Evolutionary conservation across 176 grass and related monocot species (phyloP).

Genomic region (Alloteropsis semialata): DNA sequence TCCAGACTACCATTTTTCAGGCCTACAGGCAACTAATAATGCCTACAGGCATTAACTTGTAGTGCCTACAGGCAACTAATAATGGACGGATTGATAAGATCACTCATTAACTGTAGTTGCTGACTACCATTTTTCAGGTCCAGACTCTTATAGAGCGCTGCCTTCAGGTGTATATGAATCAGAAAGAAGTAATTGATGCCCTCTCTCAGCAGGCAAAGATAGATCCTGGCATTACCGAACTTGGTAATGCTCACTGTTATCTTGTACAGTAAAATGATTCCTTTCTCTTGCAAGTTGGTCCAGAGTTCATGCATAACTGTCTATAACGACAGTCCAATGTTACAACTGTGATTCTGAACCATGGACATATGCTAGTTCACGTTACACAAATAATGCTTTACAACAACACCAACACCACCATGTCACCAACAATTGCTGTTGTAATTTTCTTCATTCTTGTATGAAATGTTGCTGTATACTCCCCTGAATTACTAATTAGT

Average conservation of each 20-base stretch:
- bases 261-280: neutral
- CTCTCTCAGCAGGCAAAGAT: slow-evolving; percentile 75
- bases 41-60: too few species aligned
- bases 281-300: neutral
- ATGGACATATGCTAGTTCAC: neutral
- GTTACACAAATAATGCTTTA: neutral
- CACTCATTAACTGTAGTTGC: neutral
- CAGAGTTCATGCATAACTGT: neutral
- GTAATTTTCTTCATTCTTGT: neutral
- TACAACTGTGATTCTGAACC: neutral
- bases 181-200: slow-evolving; percentile 77
- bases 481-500: neutral
- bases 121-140: slow-evolving; percentile 45
- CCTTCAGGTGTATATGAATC: slow-evolving; percentile 85
- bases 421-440: neutral
- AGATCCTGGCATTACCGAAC: slow-evolving; percentile 89
- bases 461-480: neutral
- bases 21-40: too few species aligned
- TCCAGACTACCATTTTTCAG: too few species aligned
- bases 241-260: slow-evolving; percentile 49
- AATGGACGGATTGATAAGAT: neutral
- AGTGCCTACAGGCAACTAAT: too few species aligned
- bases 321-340: neutral
- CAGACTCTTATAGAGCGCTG: slow-evolving; percentile 73
- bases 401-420: neutral